Percentiles rank a stretch among this genome's conserved stretches.
Evolutionary conservation across 306 rosid species (phyloP).

Genomic region (Hylodesmum podocarpum): DNA sequence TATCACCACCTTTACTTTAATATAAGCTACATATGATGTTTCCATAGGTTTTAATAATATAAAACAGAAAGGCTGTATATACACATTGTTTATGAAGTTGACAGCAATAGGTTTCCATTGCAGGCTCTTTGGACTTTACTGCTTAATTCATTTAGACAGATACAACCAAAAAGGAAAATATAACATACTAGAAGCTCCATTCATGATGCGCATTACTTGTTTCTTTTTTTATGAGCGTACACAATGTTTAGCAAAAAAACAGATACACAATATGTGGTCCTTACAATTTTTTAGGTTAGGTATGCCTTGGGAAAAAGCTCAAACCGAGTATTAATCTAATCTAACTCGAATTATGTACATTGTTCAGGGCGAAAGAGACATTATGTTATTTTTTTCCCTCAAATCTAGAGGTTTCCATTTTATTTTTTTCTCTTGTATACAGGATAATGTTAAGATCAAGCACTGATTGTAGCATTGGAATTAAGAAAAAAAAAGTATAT

Average conservation of each 20-base stretch:
- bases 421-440: conserved; percentile 13
- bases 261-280: not conserved
- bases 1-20: not conserved
- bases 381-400: not conserved
- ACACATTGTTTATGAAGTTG: conserved; percentile 4
- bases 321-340: not conserved
- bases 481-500: not conserved
- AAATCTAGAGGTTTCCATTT: not conserved
- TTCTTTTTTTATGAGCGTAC: not conserved
- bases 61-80: conserved; percentile 5
- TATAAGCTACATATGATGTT: not conserved
- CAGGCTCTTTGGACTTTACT: conserved; percentile 12
- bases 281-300: conserved; percentile 20
- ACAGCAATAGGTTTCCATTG: not conserved
- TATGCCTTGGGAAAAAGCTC: not conserved
- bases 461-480: not conserved
- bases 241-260: not conserved
- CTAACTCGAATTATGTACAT: not conserved
- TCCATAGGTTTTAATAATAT: not conserved
- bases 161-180: not conserved
- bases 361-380: conserved; percentile 19
- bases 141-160: conserved; percentile 25
- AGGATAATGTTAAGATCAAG: not conserved
- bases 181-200: conserved; percentile 21
- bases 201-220: conserved; percentile 27